A percentile compares a stretch with the other conserved stretches of the same genome.
These are phyloP conservation scores for Tulasnella sp. DNA, from an alignment of 768 basidiomycete genomes.

Conservation along the genomic window DNA sequence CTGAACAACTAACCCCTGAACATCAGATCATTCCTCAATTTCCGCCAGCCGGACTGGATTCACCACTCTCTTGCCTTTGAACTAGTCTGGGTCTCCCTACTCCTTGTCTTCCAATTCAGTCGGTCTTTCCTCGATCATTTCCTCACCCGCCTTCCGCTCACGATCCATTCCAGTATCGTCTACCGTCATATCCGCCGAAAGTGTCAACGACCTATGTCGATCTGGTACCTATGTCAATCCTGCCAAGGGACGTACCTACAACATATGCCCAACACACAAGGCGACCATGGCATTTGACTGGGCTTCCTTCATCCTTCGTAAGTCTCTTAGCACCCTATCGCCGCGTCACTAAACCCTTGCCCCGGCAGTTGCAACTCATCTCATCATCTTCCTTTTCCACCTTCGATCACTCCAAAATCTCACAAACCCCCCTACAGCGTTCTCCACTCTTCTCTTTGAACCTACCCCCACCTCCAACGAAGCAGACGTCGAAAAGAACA, in stretches of 20 bases:
- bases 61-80: neutral
- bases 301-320: slow-evolving; percentile 6
- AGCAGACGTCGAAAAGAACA: neutral
- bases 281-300: slow-evolving; percentile 6
- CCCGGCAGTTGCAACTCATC: neutral
- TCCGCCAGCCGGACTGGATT: slow-evolving; percentile 5
- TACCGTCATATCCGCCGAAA: neutral
- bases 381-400: slow-evolving; percentile 5
- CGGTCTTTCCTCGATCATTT: neutral
- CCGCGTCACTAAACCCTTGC: neutral
- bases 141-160: neutral
- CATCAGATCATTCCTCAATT: slow-evolving; percentile 6
- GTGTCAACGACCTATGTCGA: neutral
- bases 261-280: slow-evolving; percentile 3
- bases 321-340: neutral
- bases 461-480: neutral
- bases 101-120: slow-evolving; percentile 14
- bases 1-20: neutral
- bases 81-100: neutral
- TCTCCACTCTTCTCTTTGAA: too few species aligned
- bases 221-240: neutral
- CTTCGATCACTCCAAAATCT: neutral
- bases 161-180: slow-evolving; percentile 5
- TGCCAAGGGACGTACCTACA: neutral
- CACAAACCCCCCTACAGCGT: neutral